phyloP scores from a whole-genome alignment of 2,329 filamentous ascomycete genomes.

The Monosporascus sp. region DNA sequence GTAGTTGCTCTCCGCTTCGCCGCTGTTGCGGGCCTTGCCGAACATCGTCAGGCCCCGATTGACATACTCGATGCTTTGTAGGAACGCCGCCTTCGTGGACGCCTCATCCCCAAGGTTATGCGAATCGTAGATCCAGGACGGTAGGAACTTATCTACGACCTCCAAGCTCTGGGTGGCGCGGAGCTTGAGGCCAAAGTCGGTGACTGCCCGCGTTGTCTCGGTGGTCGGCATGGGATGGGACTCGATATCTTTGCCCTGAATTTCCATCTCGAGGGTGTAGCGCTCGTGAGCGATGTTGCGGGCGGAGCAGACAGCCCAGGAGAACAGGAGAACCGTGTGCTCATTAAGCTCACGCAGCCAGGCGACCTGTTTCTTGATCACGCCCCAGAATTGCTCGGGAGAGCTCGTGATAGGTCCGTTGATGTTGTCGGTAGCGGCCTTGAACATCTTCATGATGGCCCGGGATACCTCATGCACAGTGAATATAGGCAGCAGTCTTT shows the following conservation, averaged over 20 bases:
- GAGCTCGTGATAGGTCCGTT: background rate
- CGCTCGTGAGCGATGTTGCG: background rate
- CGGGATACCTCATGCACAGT: background rate
- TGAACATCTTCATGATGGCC: background rate
- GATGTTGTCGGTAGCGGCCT: background rate
- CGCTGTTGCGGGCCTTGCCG: too few relatives aligned
- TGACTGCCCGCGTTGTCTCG: background rate
- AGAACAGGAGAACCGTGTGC: background rate
- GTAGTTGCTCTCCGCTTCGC: too few relatives aligned
- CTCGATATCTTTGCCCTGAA: background rate
- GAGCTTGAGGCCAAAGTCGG: background rate
- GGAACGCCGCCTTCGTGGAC: background rate
- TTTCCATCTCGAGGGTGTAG: background rate
- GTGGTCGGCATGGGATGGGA: background rate
- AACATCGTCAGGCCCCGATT: too few relatives aligned
- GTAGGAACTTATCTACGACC: background rate
- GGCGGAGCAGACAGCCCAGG: background rate
- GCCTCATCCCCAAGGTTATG: background rate
- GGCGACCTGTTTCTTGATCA: background rate
- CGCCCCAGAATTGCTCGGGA: background rate
- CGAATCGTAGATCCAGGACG: background rate
- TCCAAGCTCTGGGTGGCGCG: background rate
- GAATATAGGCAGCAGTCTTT: background rate
- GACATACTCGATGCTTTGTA: too few relatives aligned
- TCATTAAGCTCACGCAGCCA: background rate